Base-by-base conservation (phyloP, 208 protist species). In the Trypanosoma scelopori region DNA sequence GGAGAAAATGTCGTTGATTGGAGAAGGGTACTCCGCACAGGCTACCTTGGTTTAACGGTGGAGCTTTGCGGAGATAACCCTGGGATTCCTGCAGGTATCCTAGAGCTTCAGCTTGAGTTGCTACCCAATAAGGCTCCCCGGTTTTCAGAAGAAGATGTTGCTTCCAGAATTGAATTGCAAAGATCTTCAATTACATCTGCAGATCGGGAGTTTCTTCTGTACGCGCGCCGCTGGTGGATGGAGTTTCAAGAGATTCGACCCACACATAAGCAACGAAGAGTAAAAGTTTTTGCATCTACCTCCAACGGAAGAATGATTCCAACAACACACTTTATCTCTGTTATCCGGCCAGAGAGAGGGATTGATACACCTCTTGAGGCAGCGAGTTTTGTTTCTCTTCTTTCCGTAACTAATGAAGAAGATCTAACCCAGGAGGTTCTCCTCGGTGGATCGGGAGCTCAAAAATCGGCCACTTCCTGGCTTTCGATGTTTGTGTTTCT, bases 121-220 rank as follows among this genome's bases (percentile, higher is more conserved):
- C 51, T 98, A 13, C 78, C 87, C 5, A 57, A 53, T 32, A 82
- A 79, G 37, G 67, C 71, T 42, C 66, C 80, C 28, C 69, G 75
- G 0, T 91, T 91, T 55, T 71, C 61, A n/a, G 93, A 95, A 43
- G 76, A 94, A 37, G 86, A 94, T 50, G 85, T 97, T 65, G 63
- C 71, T 11, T 47, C 59, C 13, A 76, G 81, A 45, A 68, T 94
- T 13, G 89, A 95, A n/a, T 73, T 84, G 57, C 91, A 98, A 69
- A 47, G 89, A 13, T 62, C 80, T 39, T 78, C 79, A 18, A 86
- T 94, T 41, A 91, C 89, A n/a, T 82, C 86, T n/a, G 82, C 94
- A 16, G 94, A 98, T 57, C 71, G 94, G 37, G 92, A 98, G 69
- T 97, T 98, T 79, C 77, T 97, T 23, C 75, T 97, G 27, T 98